Evolutionary conservation across 176 grass and related monocot species (phyloP).

Genomic region (Zoysia pacifica): DNA sequence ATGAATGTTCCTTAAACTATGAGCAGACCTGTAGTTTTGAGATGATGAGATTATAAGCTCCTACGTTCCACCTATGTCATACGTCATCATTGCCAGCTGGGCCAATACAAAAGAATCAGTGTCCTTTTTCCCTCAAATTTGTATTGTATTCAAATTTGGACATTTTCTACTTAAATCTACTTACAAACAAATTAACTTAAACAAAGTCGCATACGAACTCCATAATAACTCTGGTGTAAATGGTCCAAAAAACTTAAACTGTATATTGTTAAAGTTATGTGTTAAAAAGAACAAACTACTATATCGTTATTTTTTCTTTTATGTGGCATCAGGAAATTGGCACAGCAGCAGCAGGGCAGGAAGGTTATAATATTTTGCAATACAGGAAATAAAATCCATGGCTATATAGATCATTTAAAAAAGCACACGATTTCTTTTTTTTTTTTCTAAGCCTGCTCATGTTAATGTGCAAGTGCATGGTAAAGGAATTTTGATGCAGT

Average conservation of each 20-base stretch:
- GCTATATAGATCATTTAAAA: no score
- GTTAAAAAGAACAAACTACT: not conserved
- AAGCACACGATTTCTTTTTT: no score
- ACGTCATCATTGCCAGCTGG: slow-evolving; percentile 88
- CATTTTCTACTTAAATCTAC: not conserved
- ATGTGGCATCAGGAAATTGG: not conserved
- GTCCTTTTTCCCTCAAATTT: slow-evolving; percentile 38
- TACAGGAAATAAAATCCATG: no score
- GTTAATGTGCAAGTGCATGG: no score
- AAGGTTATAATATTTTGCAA: no score
- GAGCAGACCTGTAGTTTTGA: slow-evolving; percentile 65
- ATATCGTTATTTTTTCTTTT: not conserved
- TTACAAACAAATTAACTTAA: slow-evolving; percentile 16
- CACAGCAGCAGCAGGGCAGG: no score
- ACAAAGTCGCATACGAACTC: not conserved
- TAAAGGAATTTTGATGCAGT: no score
- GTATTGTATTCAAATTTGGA: slow-evolving; percentile 36
- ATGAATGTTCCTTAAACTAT: slow-evolving; percentile 49
- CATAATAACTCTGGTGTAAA: slow-evolving; percentile 3
- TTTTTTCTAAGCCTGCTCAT: no score
- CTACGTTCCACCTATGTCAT: slow-evolving; percentile 72
- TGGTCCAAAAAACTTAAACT: not conserved
- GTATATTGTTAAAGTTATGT: not conserved
- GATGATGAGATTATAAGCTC: slow-evolving; percentile 60
- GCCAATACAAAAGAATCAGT: slow-evolving; percentile 72